Percentiles rank a stretch among this genome's conserved stretches.
Conservation (phyloP, 2,329 filamentous ascomycete species). For the Raffaelea ambrosiae region DNA sequence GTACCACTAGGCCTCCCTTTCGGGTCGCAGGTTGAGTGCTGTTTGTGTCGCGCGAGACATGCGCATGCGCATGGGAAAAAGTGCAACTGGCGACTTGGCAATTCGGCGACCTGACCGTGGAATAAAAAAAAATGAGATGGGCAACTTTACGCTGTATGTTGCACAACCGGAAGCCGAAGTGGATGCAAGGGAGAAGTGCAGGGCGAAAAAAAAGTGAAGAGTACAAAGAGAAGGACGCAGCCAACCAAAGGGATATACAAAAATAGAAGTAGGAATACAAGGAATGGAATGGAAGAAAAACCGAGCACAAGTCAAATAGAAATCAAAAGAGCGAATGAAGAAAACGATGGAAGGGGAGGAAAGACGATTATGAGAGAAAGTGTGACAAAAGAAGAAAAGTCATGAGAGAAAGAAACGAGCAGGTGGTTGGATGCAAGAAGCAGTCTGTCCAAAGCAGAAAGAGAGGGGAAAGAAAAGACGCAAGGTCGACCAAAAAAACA, state of each 20-base stretch:
- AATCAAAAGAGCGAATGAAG: slow-evolving; percentile 2
- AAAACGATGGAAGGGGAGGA: no score
- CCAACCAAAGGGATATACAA: background rate
- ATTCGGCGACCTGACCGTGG: no score
- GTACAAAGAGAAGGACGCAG: background rate
- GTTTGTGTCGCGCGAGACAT: background rate
- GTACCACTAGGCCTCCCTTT: background rate
- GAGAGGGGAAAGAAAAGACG: background rate
- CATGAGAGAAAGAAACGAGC: background rate
- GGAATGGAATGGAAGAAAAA: background rate
- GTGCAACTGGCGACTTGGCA: no score
- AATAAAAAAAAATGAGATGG: background rate
- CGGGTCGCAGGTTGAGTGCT: slow-evolving; percentile 1
- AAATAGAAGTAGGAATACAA: background rate
- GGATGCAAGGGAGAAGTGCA: background rate
- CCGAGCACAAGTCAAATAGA: background rate
- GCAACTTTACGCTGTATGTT: background rate
- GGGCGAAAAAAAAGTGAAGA: slow-evolving; percentile 1
- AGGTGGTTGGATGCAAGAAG: background rate
- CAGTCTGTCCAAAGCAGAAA: background rate
- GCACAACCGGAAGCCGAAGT: background rate
- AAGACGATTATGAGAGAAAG: background rate
- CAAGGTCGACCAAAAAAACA: background rate
- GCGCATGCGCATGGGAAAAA: slow-evolving; percentile 3
- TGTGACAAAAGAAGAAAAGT: background rate